A percentile compares a stretch with the other conserved stretches of the same genome.
These are phyloP conservation scores for Oryza longistaminata DNA, from an alignment of 176 grass and related monocot species.

Conservation along the genomic window DNA sequence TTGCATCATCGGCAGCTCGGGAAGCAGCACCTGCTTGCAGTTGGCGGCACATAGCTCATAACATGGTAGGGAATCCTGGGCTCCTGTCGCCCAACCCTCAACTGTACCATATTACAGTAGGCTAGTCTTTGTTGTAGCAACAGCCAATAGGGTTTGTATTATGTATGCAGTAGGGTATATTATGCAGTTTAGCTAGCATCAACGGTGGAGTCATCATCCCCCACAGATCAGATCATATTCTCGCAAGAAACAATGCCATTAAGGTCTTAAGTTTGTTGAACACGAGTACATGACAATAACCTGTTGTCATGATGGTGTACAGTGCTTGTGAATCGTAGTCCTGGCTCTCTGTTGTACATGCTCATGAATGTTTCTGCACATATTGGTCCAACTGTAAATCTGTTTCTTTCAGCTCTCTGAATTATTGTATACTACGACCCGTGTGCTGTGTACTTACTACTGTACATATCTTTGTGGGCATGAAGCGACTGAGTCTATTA, in stretches of 20 bases:
- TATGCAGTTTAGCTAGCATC: slow-evolving; percentile 12
- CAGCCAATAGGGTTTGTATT: not conserved
- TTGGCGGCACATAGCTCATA: slow-evolving; percentile 37
- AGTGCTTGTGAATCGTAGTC: not conserved
- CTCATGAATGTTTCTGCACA: slow-evolving; percentile 1
- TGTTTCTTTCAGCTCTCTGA: not conserved
- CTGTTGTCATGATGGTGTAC: not conserved
- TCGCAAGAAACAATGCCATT: not conserved
- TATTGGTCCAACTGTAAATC: not conserved
- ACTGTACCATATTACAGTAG: slow-evolving; percentile 13
- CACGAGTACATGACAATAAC: not conserved
- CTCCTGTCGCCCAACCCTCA: not conserved
- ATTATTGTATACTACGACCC: not conserved
- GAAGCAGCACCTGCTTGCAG: slow-evolving; percentile 69
- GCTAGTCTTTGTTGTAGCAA: not conserved
- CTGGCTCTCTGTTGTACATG: not conserved
- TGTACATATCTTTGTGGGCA: slow-evolving; percentile 13
- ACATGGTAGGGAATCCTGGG: not conserved
- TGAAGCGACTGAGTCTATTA: not conserved
- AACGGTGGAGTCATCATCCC: not conserved
- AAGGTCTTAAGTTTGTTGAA: not conserved
- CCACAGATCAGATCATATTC: not conserved
- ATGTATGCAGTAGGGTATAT: not conserved
- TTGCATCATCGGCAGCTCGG: slow-evolving; percentile 47
- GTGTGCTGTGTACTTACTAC: no score